Conservation (phyloP, 2,329 filamentous ascomycete species). For the Lasiodiplodia citricola region DNA sequence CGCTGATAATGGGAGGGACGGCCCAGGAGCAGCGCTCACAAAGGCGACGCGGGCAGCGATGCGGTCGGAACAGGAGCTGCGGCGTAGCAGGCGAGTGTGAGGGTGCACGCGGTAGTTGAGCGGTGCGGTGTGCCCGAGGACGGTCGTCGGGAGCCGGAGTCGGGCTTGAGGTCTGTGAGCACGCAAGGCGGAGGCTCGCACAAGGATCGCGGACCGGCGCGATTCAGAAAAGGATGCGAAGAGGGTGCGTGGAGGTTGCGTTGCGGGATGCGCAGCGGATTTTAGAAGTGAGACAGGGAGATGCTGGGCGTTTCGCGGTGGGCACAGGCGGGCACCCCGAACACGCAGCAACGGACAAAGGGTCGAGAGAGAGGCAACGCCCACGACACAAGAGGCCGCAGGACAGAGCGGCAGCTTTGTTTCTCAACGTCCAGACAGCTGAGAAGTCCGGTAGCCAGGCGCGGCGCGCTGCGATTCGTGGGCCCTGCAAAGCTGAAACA, state of each 20-base stretch:
- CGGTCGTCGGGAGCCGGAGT: not conserved
- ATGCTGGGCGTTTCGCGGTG: constrained; percentile 21
- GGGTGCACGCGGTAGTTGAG: constrained; percentile 4
- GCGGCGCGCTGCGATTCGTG: constrained; percentile 19
- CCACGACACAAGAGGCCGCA: constrained; percentile 11
- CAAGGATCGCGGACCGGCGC: constrained; percentile 24
- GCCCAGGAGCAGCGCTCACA: not conserved
- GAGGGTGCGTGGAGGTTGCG: constrained; percentile 8
- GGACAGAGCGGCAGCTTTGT: constrained; percentile 18
- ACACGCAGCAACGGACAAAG: constrained; percentile 6
- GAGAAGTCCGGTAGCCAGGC: constrained; percentile 13
- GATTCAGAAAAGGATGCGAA: constrained; percentile 21
- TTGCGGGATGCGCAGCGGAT: constrained; percentile 19
- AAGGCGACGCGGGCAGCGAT: not conserved
- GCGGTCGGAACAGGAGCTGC: constrained; percentile 15
- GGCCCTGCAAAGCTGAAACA: constrained; percentile 22
- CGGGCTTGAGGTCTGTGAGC: constrained; percentile 1
- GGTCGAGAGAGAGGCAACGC: not conserved
- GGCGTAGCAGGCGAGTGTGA: not conserved
- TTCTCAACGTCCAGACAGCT: constrained; percentile 23
- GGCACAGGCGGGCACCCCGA: constrained; percentile 1
- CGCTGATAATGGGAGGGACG: not conserved
- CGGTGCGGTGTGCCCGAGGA: constrained; percentile 8
- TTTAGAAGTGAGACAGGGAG: constrained; percentile 24
- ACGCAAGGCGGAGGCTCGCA: constrained; percentile 13